Percentiles rank a stretch among this genome's conserved stretches.
phyloP scores from a whole-genome alignment of 129 eudicot species.

The Mikania micrantha region DNA sequence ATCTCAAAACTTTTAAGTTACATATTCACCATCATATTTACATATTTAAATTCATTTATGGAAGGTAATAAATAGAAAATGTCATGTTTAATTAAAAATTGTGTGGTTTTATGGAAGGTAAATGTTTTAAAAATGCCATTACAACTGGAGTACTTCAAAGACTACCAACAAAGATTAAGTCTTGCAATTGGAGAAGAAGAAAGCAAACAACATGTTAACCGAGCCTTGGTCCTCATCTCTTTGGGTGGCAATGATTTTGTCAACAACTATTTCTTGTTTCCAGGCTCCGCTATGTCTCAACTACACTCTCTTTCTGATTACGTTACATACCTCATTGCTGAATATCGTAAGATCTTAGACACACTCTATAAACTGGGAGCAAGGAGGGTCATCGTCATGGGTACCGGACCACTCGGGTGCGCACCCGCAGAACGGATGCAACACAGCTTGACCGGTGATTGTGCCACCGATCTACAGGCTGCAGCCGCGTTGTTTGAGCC shows the following conservation, averaged over 20 bases:
- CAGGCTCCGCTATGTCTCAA: slow-evolving; percentile 19
- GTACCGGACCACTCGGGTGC: slow-evolving; percentile 34
- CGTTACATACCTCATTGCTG: slow-evolving; percentile 23
- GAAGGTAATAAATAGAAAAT: neutral
- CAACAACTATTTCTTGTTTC: slow-evolving; percentile 28
- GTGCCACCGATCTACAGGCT: slow-evolving; percentile 16
- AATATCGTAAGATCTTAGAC: slow-evolving; percentile 27
- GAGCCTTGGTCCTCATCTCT: slow-evolving; percentile 24
- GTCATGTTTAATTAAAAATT: neutral
- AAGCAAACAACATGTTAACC: slow-evolving; percentile 19
- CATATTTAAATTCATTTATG: neutral
- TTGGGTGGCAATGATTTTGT: slow-evolving; percentile 38
- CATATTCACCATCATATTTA: neutral
- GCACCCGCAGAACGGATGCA: slow-evolving; percentile 29
- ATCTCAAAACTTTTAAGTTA: neutral
- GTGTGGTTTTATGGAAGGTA: slow-evolving; percentile 2
- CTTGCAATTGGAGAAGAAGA: neutral
- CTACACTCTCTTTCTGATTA: neutral
- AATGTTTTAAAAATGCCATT: slow-evolving; percentile 24
- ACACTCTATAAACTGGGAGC: slow-evolving; percentile 27
- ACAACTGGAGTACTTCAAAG: slow-evolving; percentile 30
- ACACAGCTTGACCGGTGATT: slow-evolving; percentile 15
- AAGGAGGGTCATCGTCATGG: slow-evolving; percentile 34
- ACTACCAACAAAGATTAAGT: slow-evolving; percentile 31
- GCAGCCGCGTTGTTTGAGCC: slow-evolving; percentile 27